These are phyloP conservation scores for Phylloporus gajari DNA, from an alignment of 1,284 basidiomycete species.

Conservation along the genomic window DNA sequence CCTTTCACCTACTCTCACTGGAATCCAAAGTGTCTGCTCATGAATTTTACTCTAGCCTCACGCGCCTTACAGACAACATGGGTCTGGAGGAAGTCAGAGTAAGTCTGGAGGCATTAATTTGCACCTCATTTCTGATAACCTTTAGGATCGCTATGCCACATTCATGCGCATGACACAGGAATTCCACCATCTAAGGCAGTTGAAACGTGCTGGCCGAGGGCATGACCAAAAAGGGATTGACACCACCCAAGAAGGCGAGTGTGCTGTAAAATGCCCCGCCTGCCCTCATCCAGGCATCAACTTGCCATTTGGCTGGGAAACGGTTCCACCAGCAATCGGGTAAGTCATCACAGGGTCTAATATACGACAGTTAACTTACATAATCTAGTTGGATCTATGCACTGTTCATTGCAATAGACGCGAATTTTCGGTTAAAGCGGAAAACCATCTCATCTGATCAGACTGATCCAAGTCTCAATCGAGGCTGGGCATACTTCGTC, in stretches of 20 bases:
- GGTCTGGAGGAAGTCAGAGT: neutral
- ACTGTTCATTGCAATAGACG: neutral
- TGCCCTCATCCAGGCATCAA: neutral
- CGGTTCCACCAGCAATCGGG: neutral
- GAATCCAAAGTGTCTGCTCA: neutral
- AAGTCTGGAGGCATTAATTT: neutral
- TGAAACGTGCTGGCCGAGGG: neutral
- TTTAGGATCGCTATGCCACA: neutral
- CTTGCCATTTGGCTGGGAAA: neutral
- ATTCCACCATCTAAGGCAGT: neutral
- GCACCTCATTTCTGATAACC: neutral
- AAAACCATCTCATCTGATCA: neutral
- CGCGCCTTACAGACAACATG: neutral
- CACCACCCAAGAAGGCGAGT: neutral
- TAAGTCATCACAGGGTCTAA: neutral
- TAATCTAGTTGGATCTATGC: neutral
- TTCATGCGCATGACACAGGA: neutral
- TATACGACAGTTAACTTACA: no score
- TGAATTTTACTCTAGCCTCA: neutral
- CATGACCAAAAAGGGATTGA: neutral
- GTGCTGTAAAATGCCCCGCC: neutral
- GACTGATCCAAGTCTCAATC: neutral
- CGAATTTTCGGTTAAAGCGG: neutral
- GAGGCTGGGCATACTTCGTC: neutral
- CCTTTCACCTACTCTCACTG: neutral